A percentile compares a stretch with the other conserved stretches of the same genome.
Evolutionary conservation across 768 basidiomycete species (phyloP).

Genomic region (Tylopilus balloui): DNA sequence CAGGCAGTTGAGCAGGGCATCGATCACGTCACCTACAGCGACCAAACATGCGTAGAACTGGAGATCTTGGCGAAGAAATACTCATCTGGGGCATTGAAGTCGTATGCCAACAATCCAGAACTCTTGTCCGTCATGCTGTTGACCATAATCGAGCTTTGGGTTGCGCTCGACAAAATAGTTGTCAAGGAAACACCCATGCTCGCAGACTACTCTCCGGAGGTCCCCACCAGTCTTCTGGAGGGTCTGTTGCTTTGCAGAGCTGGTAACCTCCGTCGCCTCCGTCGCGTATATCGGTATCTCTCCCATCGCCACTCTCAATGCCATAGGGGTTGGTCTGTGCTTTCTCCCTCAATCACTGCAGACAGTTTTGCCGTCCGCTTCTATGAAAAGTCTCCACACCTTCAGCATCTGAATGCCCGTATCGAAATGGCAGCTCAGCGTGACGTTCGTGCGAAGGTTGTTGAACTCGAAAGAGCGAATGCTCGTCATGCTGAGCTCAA

Average conservation of each 20-base stretch:
- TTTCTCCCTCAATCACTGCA: slow-evolving; percentile 18
- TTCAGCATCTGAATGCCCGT: slow-evolving; percentile 23
- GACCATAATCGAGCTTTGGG: slow-evolving; percentile 45
- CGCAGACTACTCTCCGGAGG: slow-evolving; percentile 42
- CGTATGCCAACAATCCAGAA: slow-evolving; percentile 36
- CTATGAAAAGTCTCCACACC: slow-evolving; percentile 24
- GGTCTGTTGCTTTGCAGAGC: slow-evolving; percentile 37
- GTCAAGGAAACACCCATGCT: slow-evolving; percentile 37
- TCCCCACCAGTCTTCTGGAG: slow-evolving; percentile 37
- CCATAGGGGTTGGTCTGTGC: slow-evolving; percentile 32
- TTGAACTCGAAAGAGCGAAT: slow-evolving; percentile 29
- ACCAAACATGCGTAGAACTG: slow-evolving; percentile 25
- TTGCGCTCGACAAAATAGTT: slow-evolving; percentile 39
- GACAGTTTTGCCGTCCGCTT: slow-evolving; percentile 35
- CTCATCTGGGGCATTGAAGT: slow-evolving; percentile 18
- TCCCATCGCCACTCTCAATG: slow-evolving; percentile 22
- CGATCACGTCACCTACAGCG: slow-evolving; percentile 11
- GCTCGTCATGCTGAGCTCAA: slow-evolving; percentile 17
- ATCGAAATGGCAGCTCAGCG: slow-evolving; percentile 31
- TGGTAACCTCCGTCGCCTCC: slow-evolving; percentile 27
- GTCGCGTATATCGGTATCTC: slow-evolving; percentile 31
- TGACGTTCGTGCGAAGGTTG: slow-evolving; percentile 22
- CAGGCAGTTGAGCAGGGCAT: slow-evolving; percentile 27
- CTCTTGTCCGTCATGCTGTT: slow-evolving; percentile 39
- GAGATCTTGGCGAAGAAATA: slow-evolving; percentile 28